Evolutionary conservation across 2,329 filamentous ascomycete species (phyloP).

Genomic region (Colletotrichum trifolii): DNA sequence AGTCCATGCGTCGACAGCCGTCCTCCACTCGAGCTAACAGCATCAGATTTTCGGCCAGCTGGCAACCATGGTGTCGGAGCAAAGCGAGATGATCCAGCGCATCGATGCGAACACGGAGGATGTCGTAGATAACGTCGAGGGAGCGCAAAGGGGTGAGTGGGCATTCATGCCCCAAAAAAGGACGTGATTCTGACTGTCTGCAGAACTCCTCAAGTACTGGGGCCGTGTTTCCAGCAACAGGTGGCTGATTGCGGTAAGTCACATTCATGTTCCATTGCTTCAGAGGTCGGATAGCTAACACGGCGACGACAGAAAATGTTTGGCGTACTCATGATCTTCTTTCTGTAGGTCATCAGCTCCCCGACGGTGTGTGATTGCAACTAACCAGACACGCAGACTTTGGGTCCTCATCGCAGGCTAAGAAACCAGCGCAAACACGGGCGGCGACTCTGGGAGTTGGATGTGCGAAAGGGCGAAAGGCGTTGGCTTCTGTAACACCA

Average conservation of each 20-base stretch:
- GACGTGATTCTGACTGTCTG: conserved; percentile 3
- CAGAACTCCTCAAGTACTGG: conserved; percentile 96
- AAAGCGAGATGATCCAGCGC: conserved; percentile 96
- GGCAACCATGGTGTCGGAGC: conserved; percentile 96
- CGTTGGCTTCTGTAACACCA: conserved; percentile 35
- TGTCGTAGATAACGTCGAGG: conserved; percentile 97
- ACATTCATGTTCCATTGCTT: neutral
- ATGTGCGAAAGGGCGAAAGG: neutral
- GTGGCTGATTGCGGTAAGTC: conserved; percentile 79
- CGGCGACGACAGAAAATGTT: conserved; percentile 66
- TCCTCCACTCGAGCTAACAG: too few species aligned
- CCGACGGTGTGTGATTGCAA: conserved; percentile 25
- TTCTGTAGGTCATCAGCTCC: conserved; percentile 62
- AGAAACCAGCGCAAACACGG: neutral
- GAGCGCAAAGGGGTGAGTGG: conserved; percentile 75
- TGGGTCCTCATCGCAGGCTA: conserved; percentile 75
- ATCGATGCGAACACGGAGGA: conserved; percentile 98
- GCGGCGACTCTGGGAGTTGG: conserved; percentile 7
- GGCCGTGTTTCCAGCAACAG: conserved; percentile 91
- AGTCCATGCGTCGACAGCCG: conserved; percentile 34
- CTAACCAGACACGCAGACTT: conserved; percentile 52
- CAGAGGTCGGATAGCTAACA: conserved; percentile 14
- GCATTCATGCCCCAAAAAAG: neutral
- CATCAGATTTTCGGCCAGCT: conserved; percentile 85
- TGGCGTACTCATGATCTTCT: conserved; percentile 95